phyloP scores from a whole-genome alignment of 345 rosid genomes.

The Syzygium jambos region DNA sequence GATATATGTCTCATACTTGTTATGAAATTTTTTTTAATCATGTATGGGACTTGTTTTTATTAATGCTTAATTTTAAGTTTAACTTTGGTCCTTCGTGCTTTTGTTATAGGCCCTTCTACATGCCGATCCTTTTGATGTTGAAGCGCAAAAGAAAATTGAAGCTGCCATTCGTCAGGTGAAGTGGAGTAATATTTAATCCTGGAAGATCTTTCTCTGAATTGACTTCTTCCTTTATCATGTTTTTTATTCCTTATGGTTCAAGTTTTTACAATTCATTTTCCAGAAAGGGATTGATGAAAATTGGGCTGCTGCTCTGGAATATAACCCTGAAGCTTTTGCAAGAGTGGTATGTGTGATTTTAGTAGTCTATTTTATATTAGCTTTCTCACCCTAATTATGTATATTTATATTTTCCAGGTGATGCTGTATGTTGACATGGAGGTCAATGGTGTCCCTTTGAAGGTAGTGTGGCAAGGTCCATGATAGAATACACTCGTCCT shows the following conservation, averaged over 20 bases:
- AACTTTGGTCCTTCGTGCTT: neutral
- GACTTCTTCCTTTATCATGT: constrained; percentile 3
- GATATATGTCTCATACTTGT: neutral
- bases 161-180: constrained; percentile 93
- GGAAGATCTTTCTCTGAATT: neutral
- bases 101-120: constrained; percentile 61
- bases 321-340: constrained; percentile 98
- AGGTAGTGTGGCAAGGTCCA: constrained; percentile 38
- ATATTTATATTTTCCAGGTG: constrained; percentile 37
- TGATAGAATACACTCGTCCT: neutral
- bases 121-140: constrained; percentile 98
- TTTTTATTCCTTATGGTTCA: neutral
- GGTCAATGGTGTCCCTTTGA: constrained; percentile 85
- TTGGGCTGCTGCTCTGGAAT: constrained; percentile 97
- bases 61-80: neutral
- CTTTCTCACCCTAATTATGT: constrained; percentile 2
- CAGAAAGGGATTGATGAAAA: constrained; percentile 99
- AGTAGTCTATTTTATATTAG: neutral
- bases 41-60: neutral
- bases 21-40: neutral
- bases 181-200: neutral
- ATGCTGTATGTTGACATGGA: constrained; percentile 99
- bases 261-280: neutral
- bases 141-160: constrained; percentile 96
- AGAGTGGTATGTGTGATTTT: constrained; percentile 72